A percentile compares a stretch with the other conserved stretches of the same genome.
Conservation (phyloP, 164 flowering plant species). For the Cinnamomum micranthum region DNA sequence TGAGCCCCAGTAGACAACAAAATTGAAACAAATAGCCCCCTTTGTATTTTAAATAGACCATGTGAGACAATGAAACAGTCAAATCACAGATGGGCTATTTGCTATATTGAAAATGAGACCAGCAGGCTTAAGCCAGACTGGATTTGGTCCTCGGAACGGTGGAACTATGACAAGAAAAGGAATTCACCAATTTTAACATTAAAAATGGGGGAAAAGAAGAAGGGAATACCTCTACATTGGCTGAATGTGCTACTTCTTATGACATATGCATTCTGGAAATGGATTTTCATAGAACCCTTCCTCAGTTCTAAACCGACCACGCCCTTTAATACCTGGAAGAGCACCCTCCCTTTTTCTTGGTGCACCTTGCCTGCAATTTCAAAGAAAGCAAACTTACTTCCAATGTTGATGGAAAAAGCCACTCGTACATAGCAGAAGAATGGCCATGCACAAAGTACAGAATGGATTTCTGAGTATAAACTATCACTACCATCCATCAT, state of each 20-base stretch:
- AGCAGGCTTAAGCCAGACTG: no score
- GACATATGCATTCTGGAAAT: constrained; percentile 85
- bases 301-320: constrained; percentile 70
- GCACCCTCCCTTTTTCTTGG: constrained; percentile 71
- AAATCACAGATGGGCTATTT: no score
- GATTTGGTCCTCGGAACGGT: no score
- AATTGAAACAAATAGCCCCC: no score
- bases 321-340: constrained; percentile 71
- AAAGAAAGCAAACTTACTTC: not conserved
- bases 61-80: no score
- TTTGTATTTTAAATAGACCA: no score
- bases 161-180: not conserved
- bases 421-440: not conserved
- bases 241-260: constrained; percentile 17
- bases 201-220: not conserved
- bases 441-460: not conserved
- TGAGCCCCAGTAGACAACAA: no score
- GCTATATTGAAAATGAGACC: no score
- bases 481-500: not conserved
- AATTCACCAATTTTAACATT: not conserved
- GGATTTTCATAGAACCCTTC: constrained; percentile 94
- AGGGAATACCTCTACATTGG: not conserved
- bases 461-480: not conserved
- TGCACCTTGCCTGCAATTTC: constrained; percentile 64
- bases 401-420: not conserved